Base-by-base conservation (phyloP, 1,284 basidiomycete genomes). In the Leccinum pallidistipes region DNA sequence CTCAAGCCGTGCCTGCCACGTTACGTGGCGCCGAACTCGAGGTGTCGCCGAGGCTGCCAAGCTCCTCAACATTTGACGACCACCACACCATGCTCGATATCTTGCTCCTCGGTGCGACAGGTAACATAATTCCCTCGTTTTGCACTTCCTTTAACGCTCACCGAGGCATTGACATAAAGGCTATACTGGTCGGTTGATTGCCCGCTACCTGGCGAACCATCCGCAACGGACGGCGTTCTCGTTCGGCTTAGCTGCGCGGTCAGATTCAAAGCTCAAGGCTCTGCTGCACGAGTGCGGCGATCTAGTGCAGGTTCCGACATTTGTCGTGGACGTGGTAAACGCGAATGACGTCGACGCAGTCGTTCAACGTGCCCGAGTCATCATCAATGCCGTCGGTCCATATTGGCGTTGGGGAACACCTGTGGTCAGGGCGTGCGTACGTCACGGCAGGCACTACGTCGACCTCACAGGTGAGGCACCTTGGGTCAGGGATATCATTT, bases 371-470 rank as follows among this genome's bases (percentile, higher is more conserved):
- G 77, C 83, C 2, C 81, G 80, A 56, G 86, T 92, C 21, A 81
- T 91, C 43, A 83, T 91, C 60, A 91, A 87, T 67, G 77, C 85
- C 29, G 82, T 87, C 18, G 89, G 88, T 3, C 88, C 88, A 6
- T 91, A 80, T 67, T 86, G 82, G 81, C 72, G 71, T 16, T 88
- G 79, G 78, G 87, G 88, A 1, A 85, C 83, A 21, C 80, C 83
- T 12, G 85, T 91, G 29, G 88, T 91, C 21, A 73, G 71, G 81
- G 72, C 74, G 6, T 75, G 74, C 27, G 75, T 75, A n/a, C 66
- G 75, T 56, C 74, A 80, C 45, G 83, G 84, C 2, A 80, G 77
- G 57, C 85, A 87, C 71, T 90, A 91, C 69, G 81, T 90, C 36
- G 89, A 91, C 73, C 77, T 89, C 21, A 78, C 79, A 3, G 82